These are phyloP conservation scores for Eucalyptus virginea DNA, from an alignment of 345 rosid genomes.

Conservation along the genomic window DNA sequence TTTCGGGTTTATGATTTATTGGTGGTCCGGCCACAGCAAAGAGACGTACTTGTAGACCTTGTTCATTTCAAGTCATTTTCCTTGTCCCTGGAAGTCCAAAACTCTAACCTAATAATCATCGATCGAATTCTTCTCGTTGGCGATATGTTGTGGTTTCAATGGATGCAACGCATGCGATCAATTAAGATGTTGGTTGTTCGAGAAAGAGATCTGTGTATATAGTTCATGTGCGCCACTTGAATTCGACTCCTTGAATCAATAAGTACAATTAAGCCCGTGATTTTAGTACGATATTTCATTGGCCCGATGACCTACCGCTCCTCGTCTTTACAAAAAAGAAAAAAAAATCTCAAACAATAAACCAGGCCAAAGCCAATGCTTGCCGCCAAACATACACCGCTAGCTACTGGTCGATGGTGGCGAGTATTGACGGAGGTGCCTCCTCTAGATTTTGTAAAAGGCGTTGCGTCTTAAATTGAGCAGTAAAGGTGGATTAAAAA, in stretches of 20 bases:
- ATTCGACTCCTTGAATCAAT: not conserved
- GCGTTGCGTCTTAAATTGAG: not conserved
- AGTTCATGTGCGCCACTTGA: not conserved
- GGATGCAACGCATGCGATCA: not conserved
- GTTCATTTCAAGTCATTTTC: not conserved
- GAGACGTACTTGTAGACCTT: not conserved
- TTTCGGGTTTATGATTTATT: not conserved
- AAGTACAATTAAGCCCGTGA: not conserved
- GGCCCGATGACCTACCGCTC: not conserved
- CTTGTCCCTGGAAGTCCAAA: not conserved
- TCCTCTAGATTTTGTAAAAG: not conserved
- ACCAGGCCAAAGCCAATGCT: not conserved
- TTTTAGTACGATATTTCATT: not conserved
- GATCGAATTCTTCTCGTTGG: not conserved
- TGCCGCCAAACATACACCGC: not conserved
- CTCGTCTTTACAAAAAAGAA: not conserved
- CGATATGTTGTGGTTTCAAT: not conserved
- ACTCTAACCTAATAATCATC: not conserved
- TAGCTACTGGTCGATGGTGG: not conserved
- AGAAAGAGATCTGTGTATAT: not conserved
- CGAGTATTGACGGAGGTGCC: not conserved
- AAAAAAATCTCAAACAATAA: not conserved
- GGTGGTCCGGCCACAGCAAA: not conserved
- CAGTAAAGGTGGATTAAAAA: not conserved
- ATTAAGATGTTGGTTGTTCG: not conserved